Conservation (phyloP, 192 early-diverging fungal species). For the Linnemannia exigua region DNA sequence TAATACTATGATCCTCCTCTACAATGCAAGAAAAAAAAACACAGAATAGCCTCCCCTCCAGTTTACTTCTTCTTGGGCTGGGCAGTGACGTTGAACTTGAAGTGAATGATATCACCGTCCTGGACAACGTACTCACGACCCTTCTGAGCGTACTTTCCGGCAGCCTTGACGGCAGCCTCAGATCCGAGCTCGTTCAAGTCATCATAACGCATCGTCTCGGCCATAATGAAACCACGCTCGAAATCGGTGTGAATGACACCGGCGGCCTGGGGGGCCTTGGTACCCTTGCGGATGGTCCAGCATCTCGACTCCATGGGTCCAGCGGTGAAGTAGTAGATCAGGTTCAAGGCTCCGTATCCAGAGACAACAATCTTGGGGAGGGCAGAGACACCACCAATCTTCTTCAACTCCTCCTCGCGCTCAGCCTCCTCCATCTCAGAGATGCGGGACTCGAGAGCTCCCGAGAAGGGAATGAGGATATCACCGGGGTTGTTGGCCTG, state of each 20-base stretch:
- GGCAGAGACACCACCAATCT: constrained; percentile 74
- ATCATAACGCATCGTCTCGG: constrained; percentile 90
- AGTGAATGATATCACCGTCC: constrained; percentile 94
- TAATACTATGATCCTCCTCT: background rate
- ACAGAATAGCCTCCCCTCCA: too few relatives aligned
- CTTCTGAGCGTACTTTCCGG: constrained; percentile 91
- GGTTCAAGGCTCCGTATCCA: constrained; percentile 89
- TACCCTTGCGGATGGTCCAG: constrained; percentile 69
- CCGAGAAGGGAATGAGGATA: constrained; percentile 93
- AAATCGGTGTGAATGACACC: constrained; percentile 93
- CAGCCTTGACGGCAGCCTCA: constrained; percentile 92
- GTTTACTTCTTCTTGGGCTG: constrained; percentile 64
- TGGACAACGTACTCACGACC: constrained; percentile 94
- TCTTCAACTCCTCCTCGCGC: constrained; percentile 72
- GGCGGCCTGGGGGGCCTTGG: constrained; percentile 93
- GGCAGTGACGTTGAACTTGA: constrained; percentile 73
- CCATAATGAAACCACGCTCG: constrained; percentile 93
- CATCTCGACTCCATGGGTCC: constrained; percentile 81
- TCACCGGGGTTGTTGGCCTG: constrained; percentile 93
- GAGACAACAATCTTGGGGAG: constrained; percentile 92
- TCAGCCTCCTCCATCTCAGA: constrained; percentile 66
- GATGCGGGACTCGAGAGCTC: constrained; percentile 75
- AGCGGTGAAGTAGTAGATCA: constrained; percentile 96
- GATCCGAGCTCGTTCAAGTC: constrained; percentile 88
- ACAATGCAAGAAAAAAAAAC: constrained; percentile 11